phyloP scores from a whole-genome alignment of 2,329 filamentous ascomycete genomes.

The Verticillium isaacii region DNA sequence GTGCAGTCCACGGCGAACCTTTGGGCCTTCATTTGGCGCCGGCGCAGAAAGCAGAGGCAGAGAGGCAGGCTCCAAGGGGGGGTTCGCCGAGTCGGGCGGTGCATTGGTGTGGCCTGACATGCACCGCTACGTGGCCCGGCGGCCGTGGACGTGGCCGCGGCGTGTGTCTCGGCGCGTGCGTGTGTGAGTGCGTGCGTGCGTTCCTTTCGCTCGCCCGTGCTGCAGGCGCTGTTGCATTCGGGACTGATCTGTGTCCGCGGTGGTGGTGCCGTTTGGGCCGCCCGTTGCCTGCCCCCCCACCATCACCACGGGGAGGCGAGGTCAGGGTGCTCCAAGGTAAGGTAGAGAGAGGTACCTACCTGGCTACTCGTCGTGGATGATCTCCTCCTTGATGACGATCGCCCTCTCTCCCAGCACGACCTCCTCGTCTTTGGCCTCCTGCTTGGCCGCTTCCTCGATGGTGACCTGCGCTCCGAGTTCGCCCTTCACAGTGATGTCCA shows the following conservation, averaged over 20 bases:
- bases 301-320: neutral
- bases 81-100: too few relatives aligned
- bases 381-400: neutral
- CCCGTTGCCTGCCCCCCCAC: neutral
- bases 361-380: neutral
- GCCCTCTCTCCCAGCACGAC: neutral
- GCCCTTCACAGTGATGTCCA: slow-evolving; percentile 13
- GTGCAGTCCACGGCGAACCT: neutral
- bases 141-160: neutral
- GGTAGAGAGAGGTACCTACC: too few relatives aligned
- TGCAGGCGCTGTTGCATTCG: neutral
- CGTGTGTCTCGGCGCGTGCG: neutral
- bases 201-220: neutral
- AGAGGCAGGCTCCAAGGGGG: too few relatives aligned
- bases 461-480: slow-evolving; percentile 26
- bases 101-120: neutral
- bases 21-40: neutral
- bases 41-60: too few relatives aligned
- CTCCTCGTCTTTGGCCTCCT: neutral
- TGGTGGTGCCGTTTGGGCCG: too few relatives aligned
- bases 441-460: slow-evolving; percentile 12
- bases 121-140: neutral
- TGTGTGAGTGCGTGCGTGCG: neutral
- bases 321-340: neutral
- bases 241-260: neutral